These are phyloP conservation scores for Pseudozyma thailandica DNA, from an alignment of 1,284 basidiomycete genomes.

Conservation along the genomic window DNA sequence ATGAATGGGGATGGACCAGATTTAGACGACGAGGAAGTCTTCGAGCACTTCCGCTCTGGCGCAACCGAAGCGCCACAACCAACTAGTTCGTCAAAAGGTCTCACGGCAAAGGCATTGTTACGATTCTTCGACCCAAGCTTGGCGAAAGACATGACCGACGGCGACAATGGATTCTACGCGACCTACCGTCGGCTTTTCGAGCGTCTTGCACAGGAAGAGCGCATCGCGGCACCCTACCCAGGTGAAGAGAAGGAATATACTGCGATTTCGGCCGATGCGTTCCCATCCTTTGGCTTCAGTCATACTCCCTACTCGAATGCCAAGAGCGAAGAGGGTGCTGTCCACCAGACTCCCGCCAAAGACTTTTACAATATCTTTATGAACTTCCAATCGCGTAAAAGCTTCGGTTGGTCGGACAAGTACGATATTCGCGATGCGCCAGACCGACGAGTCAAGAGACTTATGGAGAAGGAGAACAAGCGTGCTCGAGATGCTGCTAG, in stretches of 20 bases:
- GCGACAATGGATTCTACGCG: constrained; percentile 78
- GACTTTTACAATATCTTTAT: constrained; percentile 87
- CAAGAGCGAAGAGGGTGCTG: constrained; percentile 39
- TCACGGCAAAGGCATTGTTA: constrained; percentile 82
- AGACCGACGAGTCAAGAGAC: constrained; percentile 80
- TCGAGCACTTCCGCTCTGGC: constrained; percentile 83
- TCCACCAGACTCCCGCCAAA: constrained; percentile 56
- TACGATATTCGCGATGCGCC: constrained; percentile 87
- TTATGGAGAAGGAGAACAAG: constrained; percentile 97
- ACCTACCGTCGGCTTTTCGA: constrained; percentile 89
- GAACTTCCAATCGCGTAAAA: constrained; percentile 87
- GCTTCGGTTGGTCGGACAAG: constrained; percentile 87
- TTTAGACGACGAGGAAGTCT: constrained; percentile 68
- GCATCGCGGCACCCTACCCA: constrained; percentile 70
- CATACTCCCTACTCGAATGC: constrained; percentile 76
- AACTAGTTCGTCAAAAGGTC: constrained; percentile 79
- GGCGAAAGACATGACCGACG: constrained; percentile 74
- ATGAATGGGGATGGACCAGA: constrained; percentile 56
- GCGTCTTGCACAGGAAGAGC: constrained; percentile 85
- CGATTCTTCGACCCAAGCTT: constrained; percentile 84
- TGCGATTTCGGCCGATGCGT: constrained; percentile 43
- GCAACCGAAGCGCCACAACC: constrained; percentile 68
- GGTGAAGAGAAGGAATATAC: constrained; percentile 65
- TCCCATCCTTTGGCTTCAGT: constrained; percentile 84
- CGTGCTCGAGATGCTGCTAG: constrained; percentile 86